phyloP scores from a whole-genome alignment of 345 rosid species.

The Raphanus sativus region DNA sequence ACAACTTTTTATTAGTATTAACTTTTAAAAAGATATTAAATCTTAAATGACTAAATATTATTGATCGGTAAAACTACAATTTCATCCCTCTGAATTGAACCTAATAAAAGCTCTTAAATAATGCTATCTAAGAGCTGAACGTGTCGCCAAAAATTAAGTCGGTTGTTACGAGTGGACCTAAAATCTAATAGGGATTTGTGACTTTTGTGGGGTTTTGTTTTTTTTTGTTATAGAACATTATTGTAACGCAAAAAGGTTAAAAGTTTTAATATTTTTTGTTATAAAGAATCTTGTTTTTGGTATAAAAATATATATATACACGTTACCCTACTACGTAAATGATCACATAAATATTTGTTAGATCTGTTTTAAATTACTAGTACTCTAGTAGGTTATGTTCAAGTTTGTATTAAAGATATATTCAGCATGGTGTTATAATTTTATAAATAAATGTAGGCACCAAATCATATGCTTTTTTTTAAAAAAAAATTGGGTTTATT shows the following conservation, averaged over 20 bases:
- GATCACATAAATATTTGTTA: not conserved
- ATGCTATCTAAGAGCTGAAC: conserved; percentile 1
- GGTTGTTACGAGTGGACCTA: not conserved
- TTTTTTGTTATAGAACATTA: not conserved
- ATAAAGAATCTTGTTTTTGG: not conserved
- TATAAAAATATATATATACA: too few species aligned
- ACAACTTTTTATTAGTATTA: too few species aligned
- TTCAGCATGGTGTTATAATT: not conserved
- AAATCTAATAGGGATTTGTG: not conserved
- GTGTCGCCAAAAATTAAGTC: not conserved
- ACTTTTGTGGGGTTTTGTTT: not conserved
- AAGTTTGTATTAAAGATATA: too few species aligned
- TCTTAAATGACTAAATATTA: too few species aligned
- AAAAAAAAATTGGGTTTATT: too few species aligned
- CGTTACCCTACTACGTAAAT: not conserved
- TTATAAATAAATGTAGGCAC: not conserved
- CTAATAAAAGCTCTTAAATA: not conserved
- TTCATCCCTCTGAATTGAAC: too few species aligned
- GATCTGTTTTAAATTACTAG: not conserved
- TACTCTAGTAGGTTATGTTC: too few species aligned
- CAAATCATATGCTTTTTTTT: not conserved
- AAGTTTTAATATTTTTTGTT: too few species aligned
- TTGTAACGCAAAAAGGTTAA: not conserved
- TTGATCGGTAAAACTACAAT: too few species aligned
- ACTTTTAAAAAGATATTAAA: too few species aligned